A percentile compares a stretch with the other conserved stretches of the same genome.
Conservation (phyloP, 768 basidiomycete genomes). For the Pisolithus marmoratus region DNA sequence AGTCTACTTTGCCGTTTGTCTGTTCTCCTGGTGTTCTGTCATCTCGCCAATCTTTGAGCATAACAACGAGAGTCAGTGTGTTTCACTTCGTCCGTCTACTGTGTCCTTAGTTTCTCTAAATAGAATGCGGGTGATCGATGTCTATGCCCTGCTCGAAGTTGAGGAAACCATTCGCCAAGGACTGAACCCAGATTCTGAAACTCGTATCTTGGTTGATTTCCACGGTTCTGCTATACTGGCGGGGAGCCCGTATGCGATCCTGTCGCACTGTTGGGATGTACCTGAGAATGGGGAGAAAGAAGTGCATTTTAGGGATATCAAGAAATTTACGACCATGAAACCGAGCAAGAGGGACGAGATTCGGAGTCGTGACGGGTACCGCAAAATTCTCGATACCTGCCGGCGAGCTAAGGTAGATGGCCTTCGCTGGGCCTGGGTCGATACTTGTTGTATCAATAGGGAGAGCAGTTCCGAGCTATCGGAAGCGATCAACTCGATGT, state of each 20-base stretch:
- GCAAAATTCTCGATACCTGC: slow-evolving; percentile 1
- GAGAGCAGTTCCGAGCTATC: slow-evolving; percentile 14
- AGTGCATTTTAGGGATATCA: neutral
- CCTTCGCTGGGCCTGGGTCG: slow-evolving; percentile 9
- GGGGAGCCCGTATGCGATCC: slow-evolving; percentile 1
- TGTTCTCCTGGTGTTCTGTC: too few relatives aligned
- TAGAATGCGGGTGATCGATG: neutral
- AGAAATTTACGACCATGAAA: neutral
- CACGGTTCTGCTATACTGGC: neutral
- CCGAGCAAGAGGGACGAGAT: neutral
- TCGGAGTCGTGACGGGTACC: neutral
- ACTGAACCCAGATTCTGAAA: neutral
- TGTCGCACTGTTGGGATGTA: slow-evolving; percentile 3
- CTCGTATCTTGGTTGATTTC: neutral
- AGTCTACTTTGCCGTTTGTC: too few relatives aligned
- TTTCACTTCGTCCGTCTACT: too few relatives aligned
- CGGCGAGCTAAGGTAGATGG: neutral
- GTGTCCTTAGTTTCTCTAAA: too few relatives aligned
- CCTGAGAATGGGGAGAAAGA: neutral
- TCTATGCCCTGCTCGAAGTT: slow-evolving; percentile 12
- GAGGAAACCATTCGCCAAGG: slow-evolving; percentile 1
- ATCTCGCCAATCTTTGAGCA: too few relatives aligned
- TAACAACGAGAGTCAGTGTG: too few relatives aligned
- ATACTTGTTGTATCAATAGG: slow-evolving; percentile 16
- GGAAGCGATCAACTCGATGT: slow-evolving; percentile 5